Conservation (phyloP, 768 basidiomycete species). For the Mycena filopes region DNA sequence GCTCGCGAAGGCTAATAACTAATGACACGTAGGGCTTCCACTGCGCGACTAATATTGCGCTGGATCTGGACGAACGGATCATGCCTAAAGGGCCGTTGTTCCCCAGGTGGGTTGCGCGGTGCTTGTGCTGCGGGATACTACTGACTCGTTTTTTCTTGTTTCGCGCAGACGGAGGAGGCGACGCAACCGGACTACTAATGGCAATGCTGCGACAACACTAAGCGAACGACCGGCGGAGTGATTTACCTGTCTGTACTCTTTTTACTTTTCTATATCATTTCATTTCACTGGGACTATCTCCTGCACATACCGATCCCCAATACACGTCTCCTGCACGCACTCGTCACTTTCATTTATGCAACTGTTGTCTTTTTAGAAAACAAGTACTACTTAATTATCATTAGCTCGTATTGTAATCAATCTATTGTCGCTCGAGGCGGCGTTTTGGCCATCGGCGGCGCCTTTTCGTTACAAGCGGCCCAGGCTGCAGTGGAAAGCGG, state of each 20-base stretch:
- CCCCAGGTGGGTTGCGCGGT: constrained; percentile 67
- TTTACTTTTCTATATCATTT: background rate
- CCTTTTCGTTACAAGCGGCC: too few relatives aligned
- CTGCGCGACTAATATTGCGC: constrained; percentile 89
- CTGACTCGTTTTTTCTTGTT: background rate
- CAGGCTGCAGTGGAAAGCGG: too few relatives aligned
- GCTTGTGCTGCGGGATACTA: constrained; percentile 2
- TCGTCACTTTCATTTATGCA: background rate
- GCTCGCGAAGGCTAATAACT: constrained; percentile 11
- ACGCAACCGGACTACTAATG: constrained; percentile 12
- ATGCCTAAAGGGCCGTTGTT: constrained; percentile 94
- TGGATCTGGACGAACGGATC: constrained; percentile 90
- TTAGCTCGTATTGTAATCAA: too few relatives aligned
- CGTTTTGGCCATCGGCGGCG: too few relatives aligned
- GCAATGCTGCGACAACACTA: background rate
- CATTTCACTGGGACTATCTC: background rate
- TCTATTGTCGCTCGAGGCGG: too few relatives aligned
- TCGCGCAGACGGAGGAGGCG: constrained; percentile 27
- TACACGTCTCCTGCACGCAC: background rate
- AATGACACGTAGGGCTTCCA: constrained; percentile 73
- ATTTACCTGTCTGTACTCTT: background rate
- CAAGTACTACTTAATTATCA: too few relatives aligned
- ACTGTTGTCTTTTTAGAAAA: too few relatives aligned
- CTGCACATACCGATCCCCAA: background rate
- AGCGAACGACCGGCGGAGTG: background rate